phyloP scores from a whole-genome alignment of 805 yeast genomes.

The Lipomyces orientalis region DNA sequence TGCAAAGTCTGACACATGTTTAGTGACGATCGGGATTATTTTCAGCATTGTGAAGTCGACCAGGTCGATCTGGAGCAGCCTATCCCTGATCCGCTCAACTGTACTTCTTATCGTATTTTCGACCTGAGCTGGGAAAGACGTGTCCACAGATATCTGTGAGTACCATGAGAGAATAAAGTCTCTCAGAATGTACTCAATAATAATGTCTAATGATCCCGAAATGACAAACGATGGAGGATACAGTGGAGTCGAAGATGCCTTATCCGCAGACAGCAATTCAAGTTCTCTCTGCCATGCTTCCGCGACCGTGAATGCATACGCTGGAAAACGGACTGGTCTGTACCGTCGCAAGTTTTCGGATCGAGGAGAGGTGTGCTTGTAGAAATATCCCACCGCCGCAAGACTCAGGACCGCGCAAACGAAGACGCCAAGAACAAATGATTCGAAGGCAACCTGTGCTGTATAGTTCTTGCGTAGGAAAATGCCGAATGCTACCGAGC shows the following conservation, averaged over 20 bases:
- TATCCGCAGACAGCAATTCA: conserved; percentile 18
- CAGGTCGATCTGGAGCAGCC: conserved; percentile 56
- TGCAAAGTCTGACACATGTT: conserved; percentile 62
- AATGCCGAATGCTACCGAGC: conserved; percentile 18
- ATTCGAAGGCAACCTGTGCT: conserved; percentile 29
- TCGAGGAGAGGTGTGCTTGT: conserved; percentile 31
- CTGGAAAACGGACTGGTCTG: conserved; percentile 30
- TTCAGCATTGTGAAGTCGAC: conserved; percentile 62
- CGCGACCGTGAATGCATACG: conserved; percentile 33
- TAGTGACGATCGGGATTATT: conserved; percentile 67
- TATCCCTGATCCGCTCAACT: conserved; percentile 50
- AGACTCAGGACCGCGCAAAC: conserved; percentile 27
- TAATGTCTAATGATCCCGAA: conserved; percentile 58
- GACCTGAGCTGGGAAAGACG: conserved; percentile 53
- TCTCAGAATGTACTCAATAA: conserved; percentile 55
- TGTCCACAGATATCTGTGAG: conserved; percentile 50
- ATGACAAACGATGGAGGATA: conserved; percentile 58
- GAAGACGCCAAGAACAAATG: conserved; percentile 23
- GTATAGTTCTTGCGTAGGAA: conserved; percentile 27
- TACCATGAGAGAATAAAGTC: conserved; percentile 68
- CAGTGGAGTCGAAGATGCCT: conserved; percentile 37
- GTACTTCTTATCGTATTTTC: conserved; percentile 53
- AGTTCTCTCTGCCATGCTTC: conserved; percentile 26
- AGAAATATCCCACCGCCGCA: conserved; percentile 35
- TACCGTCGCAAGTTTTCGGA: conserved; percentile 18